phyloP scores from a whole-genome alignment of 139 green algal species.

The Tetradesmus obliquus region DNA sequence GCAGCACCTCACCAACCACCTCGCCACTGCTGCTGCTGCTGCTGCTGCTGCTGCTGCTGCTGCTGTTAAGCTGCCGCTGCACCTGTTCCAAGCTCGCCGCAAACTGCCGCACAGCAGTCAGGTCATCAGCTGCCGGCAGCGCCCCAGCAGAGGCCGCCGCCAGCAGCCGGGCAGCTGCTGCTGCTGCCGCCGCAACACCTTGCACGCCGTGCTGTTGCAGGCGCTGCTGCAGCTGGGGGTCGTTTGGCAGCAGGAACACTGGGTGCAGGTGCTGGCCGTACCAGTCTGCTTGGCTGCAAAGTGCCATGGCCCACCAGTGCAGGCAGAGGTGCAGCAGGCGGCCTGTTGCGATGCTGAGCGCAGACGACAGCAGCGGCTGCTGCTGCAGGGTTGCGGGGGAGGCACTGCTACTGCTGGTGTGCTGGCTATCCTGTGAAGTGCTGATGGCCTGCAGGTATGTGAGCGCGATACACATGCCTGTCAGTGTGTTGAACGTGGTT shows the following conservation, averaged over 20 bases:
- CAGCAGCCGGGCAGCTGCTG: neutral
- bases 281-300: neutral
- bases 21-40: neutral
- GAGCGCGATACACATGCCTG: neutral
- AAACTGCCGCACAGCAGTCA: neutral
- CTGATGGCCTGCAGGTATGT: neutral
- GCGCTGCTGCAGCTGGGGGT: constrained; percentile 1
- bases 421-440: no score
- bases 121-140: neutral
- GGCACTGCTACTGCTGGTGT: neutral
- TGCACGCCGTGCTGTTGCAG: neutral
- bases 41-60: neutral
- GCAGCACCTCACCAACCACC: neutral
- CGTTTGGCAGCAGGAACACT: constrained; percentile 11
- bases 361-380: neutral
- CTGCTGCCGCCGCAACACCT: neutral
- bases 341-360: neutral
- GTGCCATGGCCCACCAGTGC: constrained; percentile 38
- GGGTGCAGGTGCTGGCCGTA: constrained; percentile 15
- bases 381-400: neutral
- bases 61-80: neutral
- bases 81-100: neutral
- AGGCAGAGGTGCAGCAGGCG: constrained; percentile 4
- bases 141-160: neutral
- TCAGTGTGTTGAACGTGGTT: neutral